These are phyloP conservation scores for Ascobolus immersus DNA, from an alignment of 495 filamentous ascomycete species.

Conservation along the genomic window DNA sequence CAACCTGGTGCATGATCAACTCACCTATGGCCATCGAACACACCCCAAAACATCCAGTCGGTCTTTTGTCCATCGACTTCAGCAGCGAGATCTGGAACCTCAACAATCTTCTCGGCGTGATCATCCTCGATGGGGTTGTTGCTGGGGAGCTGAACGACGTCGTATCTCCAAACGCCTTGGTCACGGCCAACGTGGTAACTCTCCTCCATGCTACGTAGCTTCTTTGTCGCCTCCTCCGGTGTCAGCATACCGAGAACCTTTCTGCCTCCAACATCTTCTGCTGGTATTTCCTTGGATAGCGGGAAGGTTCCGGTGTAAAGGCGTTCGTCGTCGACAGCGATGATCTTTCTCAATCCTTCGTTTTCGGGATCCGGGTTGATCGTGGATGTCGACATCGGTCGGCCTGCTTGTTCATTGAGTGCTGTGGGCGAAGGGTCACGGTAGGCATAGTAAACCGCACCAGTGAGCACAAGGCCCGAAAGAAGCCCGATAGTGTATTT, in stretches of 20 bases:
- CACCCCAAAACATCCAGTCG: slow-evolving; percentile 99
- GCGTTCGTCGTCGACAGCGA: slow-evolving; percentile 61
- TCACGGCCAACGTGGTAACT: slow-evolving; percentile 78
- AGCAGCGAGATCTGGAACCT: slow-evolving; percentile 38
- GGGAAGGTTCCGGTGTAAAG: slow-evolving; percentile 58
- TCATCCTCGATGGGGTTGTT: slow-evolving; percentile 98
- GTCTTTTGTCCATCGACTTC: slow-evolving; percentile 22
- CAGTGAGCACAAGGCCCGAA: no score
- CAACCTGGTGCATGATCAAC: slow-evolving; percentile 16
- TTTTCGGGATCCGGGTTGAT: no score
- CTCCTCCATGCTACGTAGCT: slow-evolving; percentile 66
- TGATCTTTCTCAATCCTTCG: slow-evolving; percentile 24
- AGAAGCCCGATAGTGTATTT: no score
- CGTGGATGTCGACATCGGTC: no score
- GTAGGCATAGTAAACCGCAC: no score
- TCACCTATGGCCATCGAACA: slow-evolving; percentile 90
- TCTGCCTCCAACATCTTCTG: slow-evolving; percentile 48
- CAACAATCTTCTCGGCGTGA: slow-evolving; percentile 88
- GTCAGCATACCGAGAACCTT: slow-evolving; percentile 85
- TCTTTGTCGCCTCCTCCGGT: slow-evolving; percentile 77
- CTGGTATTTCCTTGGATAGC: slow-evolving; percentile 63
- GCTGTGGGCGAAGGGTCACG: no score
- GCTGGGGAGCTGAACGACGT: slow-evolving; percentile 79
- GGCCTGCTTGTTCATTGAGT: no score
- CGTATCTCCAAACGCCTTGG: slow-evolving; percentile 77